Base-by-base conservation (phyloP, 2,329 filamentous ascomycete genomes). In the Sarocladiaceae sp. region DNA sequence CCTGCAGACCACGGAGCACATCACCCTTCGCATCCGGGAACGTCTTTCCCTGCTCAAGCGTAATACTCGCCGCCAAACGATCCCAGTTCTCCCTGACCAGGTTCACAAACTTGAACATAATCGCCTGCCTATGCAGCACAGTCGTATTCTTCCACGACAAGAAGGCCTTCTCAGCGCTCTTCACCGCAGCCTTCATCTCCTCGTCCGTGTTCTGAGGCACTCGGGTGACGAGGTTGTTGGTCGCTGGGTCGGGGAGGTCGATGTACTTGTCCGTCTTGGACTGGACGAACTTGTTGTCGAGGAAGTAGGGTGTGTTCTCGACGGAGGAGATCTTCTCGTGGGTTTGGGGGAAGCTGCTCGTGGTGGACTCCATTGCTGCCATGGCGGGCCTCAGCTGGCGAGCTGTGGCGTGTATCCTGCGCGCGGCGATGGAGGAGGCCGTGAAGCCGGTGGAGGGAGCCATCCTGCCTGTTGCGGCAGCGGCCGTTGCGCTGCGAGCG, bases 81-180 rank as follows among this genome's bases (percentile, higher is more conserved):
- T 94, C 89, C 88, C 88, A 92, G 73, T 94, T 87, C 72, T 92
- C 86, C 50, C 87, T 78, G 66, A 94, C 90, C 64, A 94, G 74
- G 28, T 79, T 78, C 29, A 90, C 87, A 63, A 90, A 91, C 70
- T 87, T 87, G 78, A 94, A 93, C 87, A 93, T 90, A 72, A 93
- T 86, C 72, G 89, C 83, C 76, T 94, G 89, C 57, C 88, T 79
- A 56, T 80, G 75, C 58, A 94, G 77, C 57, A 93, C 74, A 65
- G 83, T 88, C 23, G 83, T 92, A 57, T 78, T 76, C 61, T 76
- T 82, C 89, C 89, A 94, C 49, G 75, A 75, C 57, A 84, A 80
- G 67, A 90, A 93, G 1, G 89, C 89, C 71, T 82, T 84, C 71
- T 87, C 74, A 4, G 89, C 88, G 64, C 86, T 89, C 58, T 82